Evolutionary conservation across 257 asterid species (phyloP), one percentile per base, ranked within the genome.

Genomic region (Scutellaria baicalensis): DNA sequence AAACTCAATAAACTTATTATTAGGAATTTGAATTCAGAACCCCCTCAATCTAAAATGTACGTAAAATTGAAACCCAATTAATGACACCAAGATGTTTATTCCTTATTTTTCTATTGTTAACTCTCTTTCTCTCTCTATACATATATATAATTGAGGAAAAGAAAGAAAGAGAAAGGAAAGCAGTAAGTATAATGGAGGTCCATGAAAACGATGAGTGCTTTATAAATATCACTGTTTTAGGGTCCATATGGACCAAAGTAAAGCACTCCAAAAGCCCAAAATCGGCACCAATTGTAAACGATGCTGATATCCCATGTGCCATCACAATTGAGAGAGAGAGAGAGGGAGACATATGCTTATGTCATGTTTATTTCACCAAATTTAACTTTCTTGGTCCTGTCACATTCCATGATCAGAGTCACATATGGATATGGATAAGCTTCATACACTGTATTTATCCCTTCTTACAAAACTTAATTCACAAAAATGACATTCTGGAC

Each of bases 211-310:
- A 55, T 43, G 21, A 60, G 76, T 64, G 76, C 42, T 55, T n/a
- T 6, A 3, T 11, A 65, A 59, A 42, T 35, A 73, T 76, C 72
- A 59, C 71, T 64, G 44, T 50, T 68, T 4, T 0, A 8, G 74
- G 77, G 64, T 75, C 81, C 70, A 58, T 58, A 42, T 72, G 63
- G 64, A 54, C 66, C 73, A 68, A 59, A 52, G 16, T 47, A 36
- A 60, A 51, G 64, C 76, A 68, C 71, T 68, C 79, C 17, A 43
- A 75, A 75, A 76, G 84, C 81, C 84, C 84, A 76, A 71, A 55
- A 12, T 64, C 47, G 58, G 43, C 69, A 70, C 64, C 49, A 58
- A 62, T 62, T 48, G 65, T 44, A 44, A 49, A 70, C 42, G 66
- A 75, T 49, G 70, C 59, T 63, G 6, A 51, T 52, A 64, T 45